Evolutionary conservation across 2,329 filamentous ascomycete species (phyloP), one percentile per base, ranked within the genome.

Genomic region (Aureobasidium sp.): DNA sequence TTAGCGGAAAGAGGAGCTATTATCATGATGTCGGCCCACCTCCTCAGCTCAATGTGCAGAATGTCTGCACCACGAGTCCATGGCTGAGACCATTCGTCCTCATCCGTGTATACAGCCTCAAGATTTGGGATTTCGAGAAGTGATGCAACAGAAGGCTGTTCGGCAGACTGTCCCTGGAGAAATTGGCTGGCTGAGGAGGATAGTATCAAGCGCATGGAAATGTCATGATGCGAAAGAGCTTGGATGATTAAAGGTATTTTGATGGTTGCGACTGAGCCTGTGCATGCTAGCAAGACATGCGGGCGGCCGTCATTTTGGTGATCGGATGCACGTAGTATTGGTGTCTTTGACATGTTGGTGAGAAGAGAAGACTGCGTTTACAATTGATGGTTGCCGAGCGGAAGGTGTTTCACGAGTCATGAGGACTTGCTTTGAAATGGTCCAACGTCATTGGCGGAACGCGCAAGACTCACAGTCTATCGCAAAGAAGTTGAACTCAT

Each of bases 201-300:
- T 64, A 97, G 81, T 63, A 97, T 78, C 59, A 97, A 77, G n/a
- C 91, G 88, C 72, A 97, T 91, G 11, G 90, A 91, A 62, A 97
- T 79, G 42, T 77, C 76, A 53, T 77, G 75, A 12, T 74, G 67
- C 68, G 80, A 79, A 4, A 92, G 81, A 1, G 85, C 80, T 20
- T 76, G 70, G 44, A 80, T 70, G 52, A 81, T 80, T 62, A 74
- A 71, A 1, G 79, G 78, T 62, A 81, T 74, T 72, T 97, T 97
- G 70, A 96, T 96, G 7, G 89, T 91, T 15, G 92, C 92, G n/a
- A 96, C 90, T 0, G 88, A 87, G 53, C 87, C 87, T 36, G 82
- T 86, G 42, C 85, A 84, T 41, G 84, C 85, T 45, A 90, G 79
- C 17, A 91, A 79, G 57, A 89, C 77, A 70, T 89, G 86, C 14